Evolutionary conservation across 163 green algal species (phyloP).

Genomic region (Volvox carteri): DNA sequence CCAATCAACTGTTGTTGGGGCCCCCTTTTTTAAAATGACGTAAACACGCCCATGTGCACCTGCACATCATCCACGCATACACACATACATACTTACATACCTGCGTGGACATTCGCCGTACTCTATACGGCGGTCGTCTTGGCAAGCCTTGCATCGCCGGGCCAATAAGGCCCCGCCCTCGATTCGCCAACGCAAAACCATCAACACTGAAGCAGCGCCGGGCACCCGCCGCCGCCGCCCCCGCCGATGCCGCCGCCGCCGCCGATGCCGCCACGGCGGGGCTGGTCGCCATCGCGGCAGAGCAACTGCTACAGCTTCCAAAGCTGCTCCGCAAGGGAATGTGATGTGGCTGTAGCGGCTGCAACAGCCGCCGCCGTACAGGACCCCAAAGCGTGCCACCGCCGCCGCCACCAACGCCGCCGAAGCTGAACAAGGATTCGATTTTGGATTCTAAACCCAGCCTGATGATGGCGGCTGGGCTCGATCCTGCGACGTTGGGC

Average conservation of each 20-base stretch:
- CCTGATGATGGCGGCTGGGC: too few relatives aligned
- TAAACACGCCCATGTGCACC: too few relatives aligned
- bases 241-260: background rate
- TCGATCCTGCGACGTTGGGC: too few relatives aligned
- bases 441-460: too few relatives aligned
- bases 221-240: background rate
- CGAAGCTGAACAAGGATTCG: too few relatives aligned
- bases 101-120: slow-evolving; percentile 13
- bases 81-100: background rate
- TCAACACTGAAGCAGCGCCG: too few relatives aligned
- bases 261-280: background rate
- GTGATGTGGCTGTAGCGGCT: background rate
- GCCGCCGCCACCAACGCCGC: background rate
- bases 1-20: too few relatives aligned
- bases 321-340: background rate
- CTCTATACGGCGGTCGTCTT: background rate
- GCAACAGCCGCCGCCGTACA: background rate
- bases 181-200: too few relatives aligned
- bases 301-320: background rate
- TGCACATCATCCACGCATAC: background rate
- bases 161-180: too few relatives aligned
- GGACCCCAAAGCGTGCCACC: background rate
- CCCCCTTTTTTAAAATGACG: too few relatives aligned
- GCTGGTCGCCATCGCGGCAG: background rate
- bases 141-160: too few relatives aligned